phyloP scores from a whole-genome alignment of 2,329 filamentous ascomycete genomes.

The Atkinsonella texensis region DNA sequence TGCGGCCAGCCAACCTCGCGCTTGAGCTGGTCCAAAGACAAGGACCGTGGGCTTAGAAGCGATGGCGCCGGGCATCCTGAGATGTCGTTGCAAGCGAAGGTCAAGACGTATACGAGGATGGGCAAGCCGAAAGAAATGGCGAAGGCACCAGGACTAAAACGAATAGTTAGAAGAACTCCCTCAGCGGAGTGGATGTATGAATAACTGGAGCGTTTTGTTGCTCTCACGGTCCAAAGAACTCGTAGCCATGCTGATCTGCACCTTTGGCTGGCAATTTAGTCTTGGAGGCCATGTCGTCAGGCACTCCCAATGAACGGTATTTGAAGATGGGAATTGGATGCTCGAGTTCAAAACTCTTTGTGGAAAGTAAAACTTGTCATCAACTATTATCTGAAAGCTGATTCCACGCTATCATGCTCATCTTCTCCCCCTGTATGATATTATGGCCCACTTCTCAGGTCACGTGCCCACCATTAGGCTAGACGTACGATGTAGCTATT shows the following conservation, averaged over 20 bases:
- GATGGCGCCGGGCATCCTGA: conserved; percentile 83
- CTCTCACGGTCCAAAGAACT: conserved; percentile 40
- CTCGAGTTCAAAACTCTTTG: background rate
- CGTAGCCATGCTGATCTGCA: conserved; percentile 30
- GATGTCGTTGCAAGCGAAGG: conserved; percentile 85
- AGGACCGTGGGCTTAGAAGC: conserved; percentile 56
- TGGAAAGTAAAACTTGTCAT: too few species aligned
- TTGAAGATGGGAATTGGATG: background rate
- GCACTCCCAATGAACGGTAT: background rate
- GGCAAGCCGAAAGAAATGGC: conserved; percentile 73
- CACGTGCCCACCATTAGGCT: too few species aligned
- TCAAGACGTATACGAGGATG: conserved; percentile 62
- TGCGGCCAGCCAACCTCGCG: conserved; percentile 70
- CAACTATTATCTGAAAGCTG: too few species aligned
- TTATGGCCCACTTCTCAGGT: too few species aligned
- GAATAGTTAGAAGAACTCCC: background rate
- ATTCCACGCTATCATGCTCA: too few species aligned
- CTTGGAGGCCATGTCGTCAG: conserved; percentile 20
- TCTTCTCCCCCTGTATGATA: too few species aligned
- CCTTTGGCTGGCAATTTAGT: conserved; percentile 14
- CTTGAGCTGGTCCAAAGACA: conserved; percentile 64
- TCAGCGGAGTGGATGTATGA: background rate
- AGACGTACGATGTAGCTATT: background rate
- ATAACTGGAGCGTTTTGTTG: background rate
- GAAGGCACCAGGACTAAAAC: conserved; percentile 57